Base-by-base conservation (phyloP, 192 early-diverging fungal genomes). In the Phycomyces blakesleeanus region DNA sequence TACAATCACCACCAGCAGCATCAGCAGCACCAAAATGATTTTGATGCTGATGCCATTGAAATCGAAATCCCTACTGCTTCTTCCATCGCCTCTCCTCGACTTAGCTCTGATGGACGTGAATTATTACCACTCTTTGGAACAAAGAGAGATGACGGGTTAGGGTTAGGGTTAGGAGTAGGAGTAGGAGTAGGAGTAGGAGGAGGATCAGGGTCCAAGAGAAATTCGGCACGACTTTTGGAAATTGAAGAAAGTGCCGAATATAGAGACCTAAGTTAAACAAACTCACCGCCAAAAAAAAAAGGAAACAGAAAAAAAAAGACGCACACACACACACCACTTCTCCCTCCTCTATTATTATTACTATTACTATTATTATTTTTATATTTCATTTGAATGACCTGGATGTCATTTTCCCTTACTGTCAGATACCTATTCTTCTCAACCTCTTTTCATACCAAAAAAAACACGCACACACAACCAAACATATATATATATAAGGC, bases 1-100 rank as follows among this genome's bases (percentile, higher is more conserved):
- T 47, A 47, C 11, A 47, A 54, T 51, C 20, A 52, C 61, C 7
- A 51, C 39, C 38, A 63, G 39, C 21, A 53, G 4, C 34, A 34
- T n/a, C n/a, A 26, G 22, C 25, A 57, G 10, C 21, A 8, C 12
- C 20, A 49, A 0, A 22, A 40, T n/a, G 40, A 51, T 11, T 38
- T 56, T 22, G 42, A 65, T 24, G 60, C 52, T 8, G 70, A 72
- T 55, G 70, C 70, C 38, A 56, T 73, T 54, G 71, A 66, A 52
- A 73, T 67, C 22, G 61, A 73, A 51, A 73, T 73, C 51, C 71
- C 71, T 41, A 73, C 64, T 16, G 38, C 61, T 20, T 53, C 55
- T 22, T 26, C 56, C 21, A 27, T 68, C 12, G 24, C 25, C 44
- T 18, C 40, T 26, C 26, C 9, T 16, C 42, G 10, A 21, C 11